phyloP scores from a whole-genome alignment of 768 basidiomycete genomes.

The Pholiota microspora region DNA sequence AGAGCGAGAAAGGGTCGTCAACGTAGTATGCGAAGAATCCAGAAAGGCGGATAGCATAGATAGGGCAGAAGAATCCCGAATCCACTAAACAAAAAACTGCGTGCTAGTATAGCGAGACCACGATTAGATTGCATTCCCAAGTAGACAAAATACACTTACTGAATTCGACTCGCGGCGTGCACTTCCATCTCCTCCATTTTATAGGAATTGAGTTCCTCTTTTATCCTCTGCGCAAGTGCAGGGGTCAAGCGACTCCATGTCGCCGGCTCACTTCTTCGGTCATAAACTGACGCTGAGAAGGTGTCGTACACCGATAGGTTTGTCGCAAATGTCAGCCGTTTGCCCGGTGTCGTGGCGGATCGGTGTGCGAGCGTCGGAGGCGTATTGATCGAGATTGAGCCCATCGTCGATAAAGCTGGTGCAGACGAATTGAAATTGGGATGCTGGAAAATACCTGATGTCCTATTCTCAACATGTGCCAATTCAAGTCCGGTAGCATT shows the following conservation, averaged over 20 bases:
- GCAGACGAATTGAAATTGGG: constrained; percentile 88
- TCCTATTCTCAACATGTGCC: constrained; percentile 11
- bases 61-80: constrained; percentile 3
- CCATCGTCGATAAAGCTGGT: constrained; percentile 71
- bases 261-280: constrained; percentile 92
- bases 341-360: constrained; percentile 65
- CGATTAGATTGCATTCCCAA: not conserved
- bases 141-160: constrained; percentile 52
- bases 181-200: constrained; percentile 99
- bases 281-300: constrained; percentile 89
- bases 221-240: constrained; percentile 91
- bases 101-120: constrained; percentile 46
- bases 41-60: constrained; percentile 6
- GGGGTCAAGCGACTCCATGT: constrained; percentile 97
- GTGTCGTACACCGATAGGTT: constrained; percentile 96
- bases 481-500: not conserved
- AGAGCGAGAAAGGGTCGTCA: constrained; percentile 9
- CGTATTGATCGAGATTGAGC: constrained; percentile 24
- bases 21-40: constrained; percentile 4
- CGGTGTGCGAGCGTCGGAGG: constrained; percentile 64
- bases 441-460: constrained; percentile 67
- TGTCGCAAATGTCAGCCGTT: constrained; percentile 83
- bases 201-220: constrained; percentile 97
- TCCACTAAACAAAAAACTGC: constrained; percentile 77
- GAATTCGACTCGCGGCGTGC: constrained; percentile 86